Conservation (phyloP, 2,329 filamentous ascomycete genomes). For the Orbilia brochopaga region DNA sequence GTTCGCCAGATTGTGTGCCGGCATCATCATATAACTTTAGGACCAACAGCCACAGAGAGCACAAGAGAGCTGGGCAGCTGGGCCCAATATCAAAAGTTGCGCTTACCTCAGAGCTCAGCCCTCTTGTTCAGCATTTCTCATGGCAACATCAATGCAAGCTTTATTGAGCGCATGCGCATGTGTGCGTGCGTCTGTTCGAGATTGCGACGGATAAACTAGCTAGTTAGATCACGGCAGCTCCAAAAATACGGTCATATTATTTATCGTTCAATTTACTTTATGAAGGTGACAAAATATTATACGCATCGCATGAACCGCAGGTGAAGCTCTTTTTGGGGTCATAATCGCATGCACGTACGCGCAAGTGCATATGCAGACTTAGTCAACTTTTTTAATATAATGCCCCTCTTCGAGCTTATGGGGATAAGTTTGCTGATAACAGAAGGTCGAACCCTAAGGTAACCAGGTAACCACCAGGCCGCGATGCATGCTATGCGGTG, state of each 20-base stretch:
- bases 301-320: too few species aligned
- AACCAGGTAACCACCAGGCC: background rate
- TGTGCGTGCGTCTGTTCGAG: too few species aligned
- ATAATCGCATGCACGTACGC: background rate
- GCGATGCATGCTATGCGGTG: background rate
- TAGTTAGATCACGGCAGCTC: slow-evolving; percentile 1
- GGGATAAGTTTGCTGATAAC: background rate
- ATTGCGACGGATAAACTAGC: background rate
- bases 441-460: background rate
- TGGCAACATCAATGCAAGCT: slow-evolving; percentile 6
- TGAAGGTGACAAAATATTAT: too few species aligned
- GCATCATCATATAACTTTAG: slow-evolving; percentile 9
- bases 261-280: too few species aligned
- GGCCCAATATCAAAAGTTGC: slow-evolving; percentile 5
- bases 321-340: too few species aligned
- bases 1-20: background rate
- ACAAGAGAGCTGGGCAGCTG: slow-evolving; percentile 13
- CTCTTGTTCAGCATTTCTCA: slow-evolving; percentile 8
- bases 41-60: slow-evolving; percentile 1
- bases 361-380: background rate
- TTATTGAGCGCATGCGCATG: too few species aligned
- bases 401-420: background rate
- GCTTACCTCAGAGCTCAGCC: slow-evolving; percentile 34
- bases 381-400: background rate
- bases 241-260: background rate